phyloP scores from a whole-genome alignment of 805 yeast genomes.

The Hermanozyma aechmeae region DNA sequence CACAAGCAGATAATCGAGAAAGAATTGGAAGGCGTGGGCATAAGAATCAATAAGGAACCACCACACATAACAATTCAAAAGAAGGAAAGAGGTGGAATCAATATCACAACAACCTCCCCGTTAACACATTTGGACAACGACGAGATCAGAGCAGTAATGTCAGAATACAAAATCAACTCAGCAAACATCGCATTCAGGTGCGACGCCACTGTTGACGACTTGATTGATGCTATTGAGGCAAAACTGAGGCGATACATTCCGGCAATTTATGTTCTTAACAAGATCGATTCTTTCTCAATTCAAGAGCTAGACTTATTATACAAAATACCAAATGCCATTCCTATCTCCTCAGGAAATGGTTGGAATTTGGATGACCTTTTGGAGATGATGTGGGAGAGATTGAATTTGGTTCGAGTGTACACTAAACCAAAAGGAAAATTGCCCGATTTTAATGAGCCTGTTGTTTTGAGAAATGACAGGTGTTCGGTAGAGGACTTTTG shows the following conservation, averaged over 20 bases:
- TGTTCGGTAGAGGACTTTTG: conserved; percentile 93
- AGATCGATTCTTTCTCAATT: conserved; percentile 88
- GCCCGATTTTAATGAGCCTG: conserved; percentile 94
- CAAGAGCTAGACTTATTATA: conserved; percentile 87
- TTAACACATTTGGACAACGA: conserved; percentile 86
- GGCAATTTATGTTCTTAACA: conserved; percentile 88
- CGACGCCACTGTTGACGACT: conserved; percentile 95
- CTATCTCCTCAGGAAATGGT: conserved; percentile 90
- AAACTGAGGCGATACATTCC: conserved; percentile 90
- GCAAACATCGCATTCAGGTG: conserved; percentile 96
- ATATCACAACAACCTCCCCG: conserved; percentile 88
- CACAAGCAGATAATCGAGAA: conserved; percentile 91
- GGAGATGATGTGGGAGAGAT: conserved; percentile 91
- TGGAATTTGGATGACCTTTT: conserved; percentile 96
- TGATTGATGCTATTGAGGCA: conserved; percentile 89
- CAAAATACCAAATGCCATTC: conserved; percentile 95
- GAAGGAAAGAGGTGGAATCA: conserved; percentile 94
- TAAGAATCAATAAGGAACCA: conserved; percentile 81
- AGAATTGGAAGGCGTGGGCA: conserved; percentile 96
- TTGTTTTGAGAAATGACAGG: conserved; percentile 74
- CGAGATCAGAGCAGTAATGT: conserved; percentile 92
- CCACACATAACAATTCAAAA: conserved; percentile 88
- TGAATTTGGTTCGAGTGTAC: conserved; percentile 87
- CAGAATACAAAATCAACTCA: conserved; percentile 88
- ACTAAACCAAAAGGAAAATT: conserved; percentile 92